Evolutionary conservation across 2,329 filamentous ascomycete genomes (phyloP), one percentile per base, ranked within the genome.

Genomic region (Pseudogymnoascus sp.): DNA sequence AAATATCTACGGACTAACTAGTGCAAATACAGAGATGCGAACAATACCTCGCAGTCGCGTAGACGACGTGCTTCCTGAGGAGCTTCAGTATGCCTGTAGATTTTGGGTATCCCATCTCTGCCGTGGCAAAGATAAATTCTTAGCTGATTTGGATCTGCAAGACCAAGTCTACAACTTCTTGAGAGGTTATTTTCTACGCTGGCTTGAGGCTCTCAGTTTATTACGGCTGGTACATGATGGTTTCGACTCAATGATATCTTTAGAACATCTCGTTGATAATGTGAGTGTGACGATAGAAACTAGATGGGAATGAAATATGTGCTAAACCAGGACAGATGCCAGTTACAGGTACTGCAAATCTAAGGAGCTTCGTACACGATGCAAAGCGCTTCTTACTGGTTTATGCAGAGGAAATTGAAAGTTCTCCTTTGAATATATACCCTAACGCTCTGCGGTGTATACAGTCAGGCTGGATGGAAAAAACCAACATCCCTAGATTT

Each of bases 71-170:
- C 21, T 62, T 35, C 26, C 29, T 2, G 29, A 15, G 7, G 42
- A 33, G 7, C 42, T 71, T 26, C 59, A 66, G 5, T 78, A 78
- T 63, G 67, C 70, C 7, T 76, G 72, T 63, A 31, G 71, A 1
- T 72, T 75, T 61, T 78, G 74, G 75, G 59, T 72, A 38, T 67
- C 74, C 17, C 74, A 78, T 68, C 35, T 63, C 33, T 26, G 10
- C 26, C 29, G 56, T 21, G 40, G 38, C 17, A 59, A 29, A 26
- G 6, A 46, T 26, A 26, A 2, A 26, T 46, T 46, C 21, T 46
- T 26, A 15, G 11, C 13, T 59, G 63, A 66, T 42, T 44, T 31
- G 23, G 62, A 65, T 7, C 6, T 21, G 2, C 10, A 72, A 2
- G 23, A 62, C 21, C 5, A 9, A 3, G 26, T 62, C 29, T 40